A percentile compares a stretch with the other conserved stretches of the same genome.
These are phyloP conservation scores for Kodamaea sp. DNA, from an alignment of 1,139 yeast species.

Conservation along the genomic window DNA sequence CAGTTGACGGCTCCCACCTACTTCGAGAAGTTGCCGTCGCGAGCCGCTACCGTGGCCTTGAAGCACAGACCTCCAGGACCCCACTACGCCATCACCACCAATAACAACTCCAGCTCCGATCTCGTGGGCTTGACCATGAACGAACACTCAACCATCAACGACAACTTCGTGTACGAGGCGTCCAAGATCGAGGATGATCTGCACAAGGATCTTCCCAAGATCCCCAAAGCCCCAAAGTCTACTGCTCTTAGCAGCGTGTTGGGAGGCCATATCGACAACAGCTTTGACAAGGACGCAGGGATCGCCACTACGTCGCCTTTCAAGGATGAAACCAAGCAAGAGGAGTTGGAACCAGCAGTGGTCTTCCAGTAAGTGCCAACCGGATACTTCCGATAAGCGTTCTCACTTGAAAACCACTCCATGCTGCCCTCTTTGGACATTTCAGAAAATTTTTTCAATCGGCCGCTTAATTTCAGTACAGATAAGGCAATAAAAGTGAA, in stretches of 20 bases:
- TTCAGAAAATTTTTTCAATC: not conserved
- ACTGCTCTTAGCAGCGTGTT: conserved; percentile 2
- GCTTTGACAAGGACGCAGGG: conserved; percentile 12
- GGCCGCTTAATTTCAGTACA: too few species aligned
- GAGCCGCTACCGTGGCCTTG: conserved; percentile 25
- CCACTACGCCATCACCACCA: conserved; percentile 5
- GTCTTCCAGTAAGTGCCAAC: conserved; percentile 9
- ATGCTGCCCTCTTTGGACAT: not conserved
- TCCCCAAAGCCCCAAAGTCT: not conserved
- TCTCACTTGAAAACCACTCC: not conserved
- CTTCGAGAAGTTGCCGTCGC: conserved; percentile 42
- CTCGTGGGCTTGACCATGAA: conserved; percentile 8
- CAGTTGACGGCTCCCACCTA: conserved; percentile 38
- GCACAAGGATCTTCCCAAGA: not conserved
- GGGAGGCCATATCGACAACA: conserved; percentile 9
- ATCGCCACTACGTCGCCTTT: conserved; percentile 9
- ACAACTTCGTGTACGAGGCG: conserved; percentile 34
- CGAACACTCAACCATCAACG: conserved; percentile 29
- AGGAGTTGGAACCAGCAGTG: conserved; percentile 7
- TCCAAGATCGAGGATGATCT: conserved; percentile 13
- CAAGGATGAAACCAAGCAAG: conserved; percentile 4
- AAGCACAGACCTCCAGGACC: conserved; percentile 12
- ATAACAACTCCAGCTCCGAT: conserved; percentile 12
- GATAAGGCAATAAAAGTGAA: too few species aligned
- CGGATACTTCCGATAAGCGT: too few species aligned